phyloP scores from a whole-genome alignment of 768 basidiomycete species.

The Coprinellus micaceus region DNA sequence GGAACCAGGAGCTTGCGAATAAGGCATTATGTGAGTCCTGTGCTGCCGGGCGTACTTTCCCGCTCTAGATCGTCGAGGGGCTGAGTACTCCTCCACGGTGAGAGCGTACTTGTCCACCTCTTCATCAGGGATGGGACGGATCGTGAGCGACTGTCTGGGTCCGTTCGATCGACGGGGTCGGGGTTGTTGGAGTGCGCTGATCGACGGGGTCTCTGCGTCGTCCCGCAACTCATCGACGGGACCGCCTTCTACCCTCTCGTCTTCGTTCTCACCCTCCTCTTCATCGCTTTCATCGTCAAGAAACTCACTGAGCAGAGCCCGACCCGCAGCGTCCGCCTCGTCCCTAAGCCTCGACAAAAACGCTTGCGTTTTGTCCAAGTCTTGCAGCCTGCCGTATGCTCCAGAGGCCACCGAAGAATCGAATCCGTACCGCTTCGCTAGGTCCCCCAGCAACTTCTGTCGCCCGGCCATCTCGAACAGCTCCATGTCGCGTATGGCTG shows the following conservation, averaged over 20 bases:
- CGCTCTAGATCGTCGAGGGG: conserved; percentile 18
- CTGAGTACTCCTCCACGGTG: conserved; percentile 17
- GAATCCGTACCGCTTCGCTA: conserved; percentile 10
- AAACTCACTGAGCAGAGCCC: neutral
- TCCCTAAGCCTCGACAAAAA: conserved; percentile 5
- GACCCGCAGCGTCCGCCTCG: neutral
- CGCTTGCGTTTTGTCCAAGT: neutral
- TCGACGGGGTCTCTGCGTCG: neutral
- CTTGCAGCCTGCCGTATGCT: neutral
- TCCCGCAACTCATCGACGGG: neutral
- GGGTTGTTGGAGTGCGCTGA: neutral
- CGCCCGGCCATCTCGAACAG: neutral
- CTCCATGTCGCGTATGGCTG: neutral
- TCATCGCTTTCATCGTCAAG: neutral
- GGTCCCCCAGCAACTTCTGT: neutral
- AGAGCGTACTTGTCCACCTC: neutral
- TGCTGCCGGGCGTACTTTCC: conserved; percentile 6
- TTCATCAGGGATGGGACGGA: conserved; percentile 13
- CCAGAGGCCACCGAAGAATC: conserved; percentile 10
- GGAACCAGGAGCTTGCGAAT: neutral
- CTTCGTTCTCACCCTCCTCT: neutral
- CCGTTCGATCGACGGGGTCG: conserved; percentile 3
- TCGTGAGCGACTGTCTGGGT: conserved; percentile 6
- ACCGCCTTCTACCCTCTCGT: neutral
- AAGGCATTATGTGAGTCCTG: neutral